Percentiles rank a stretch among this genome's conserved stretches.
phyloP scores from a whole-genome alignment of 768 basidiomycete species.

The Serendipita sp. region DNA sequence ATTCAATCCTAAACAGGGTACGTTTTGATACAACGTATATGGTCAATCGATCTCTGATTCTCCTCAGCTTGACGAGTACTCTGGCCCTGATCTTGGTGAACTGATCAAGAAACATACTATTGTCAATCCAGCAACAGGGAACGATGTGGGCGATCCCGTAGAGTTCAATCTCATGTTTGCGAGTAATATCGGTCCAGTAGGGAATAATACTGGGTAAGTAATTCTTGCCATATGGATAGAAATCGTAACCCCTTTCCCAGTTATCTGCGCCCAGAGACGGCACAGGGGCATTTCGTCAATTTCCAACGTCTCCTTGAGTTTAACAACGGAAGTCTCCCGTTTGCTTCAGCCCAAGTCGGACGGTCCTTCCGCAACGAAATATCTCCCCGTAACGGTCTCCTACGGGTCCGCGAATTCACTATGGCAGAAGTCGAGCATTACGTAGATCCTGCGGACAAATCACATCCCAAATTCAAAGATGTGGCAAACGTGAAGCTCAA shows the following conservation, averaged over 20 bases:
- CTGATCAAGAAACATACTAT: conserved; percentile 68
- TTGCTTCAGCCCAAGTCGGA: conserved; percentile 94
- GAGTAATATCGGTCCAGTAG: conserved; percentile 92
- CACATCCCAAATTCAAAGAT: conserved; percentile 68
- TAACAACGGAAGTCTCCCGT: conserved; percentile 92
- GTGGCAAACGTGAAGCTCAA: conserved; percentile 56
- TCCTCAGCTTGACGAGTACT: conserved; percentile 78
- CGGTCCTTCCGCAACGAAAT: conserved; percentile 96
- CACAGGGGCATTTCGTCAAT: conserved; percentile 97
- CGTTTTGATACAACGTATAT: conserved; percentile 16
- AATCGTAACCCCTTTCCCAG: conserved; percentile 22
- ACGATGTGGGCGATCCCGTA: conserved; percentile 82
- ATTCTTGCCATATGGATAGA: not conserved
- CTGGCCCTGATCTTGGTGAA: conserved; percentile 74
- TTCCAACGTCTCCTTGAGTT: conserved; percentile 93
- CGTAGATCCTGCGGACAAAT: conserved; percentile 88
- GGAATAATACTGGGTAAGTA: conserved; percentile 80
- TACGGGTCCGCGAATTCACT: conserved; percentile 96
- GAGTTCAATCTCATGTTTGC: conserved; percentile 99
- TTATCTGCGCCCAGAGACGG: conserved; percentile 93
- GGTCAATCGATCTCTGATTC: conserved; percentile 7
- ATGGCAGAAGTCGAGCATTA: conserved; percentile 99
- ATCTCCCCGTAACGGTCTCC: conserved; percentile 84
- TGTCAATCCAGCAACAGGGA: conserved; percentile 79
- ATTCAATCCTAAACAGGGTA: conserved; percentile 75